These are phyloP conservation scores for Fistulina hepatica DNA, from an alignment of 1,284 basidiomycete genomes.

Conservation along the genomic window DNA sequence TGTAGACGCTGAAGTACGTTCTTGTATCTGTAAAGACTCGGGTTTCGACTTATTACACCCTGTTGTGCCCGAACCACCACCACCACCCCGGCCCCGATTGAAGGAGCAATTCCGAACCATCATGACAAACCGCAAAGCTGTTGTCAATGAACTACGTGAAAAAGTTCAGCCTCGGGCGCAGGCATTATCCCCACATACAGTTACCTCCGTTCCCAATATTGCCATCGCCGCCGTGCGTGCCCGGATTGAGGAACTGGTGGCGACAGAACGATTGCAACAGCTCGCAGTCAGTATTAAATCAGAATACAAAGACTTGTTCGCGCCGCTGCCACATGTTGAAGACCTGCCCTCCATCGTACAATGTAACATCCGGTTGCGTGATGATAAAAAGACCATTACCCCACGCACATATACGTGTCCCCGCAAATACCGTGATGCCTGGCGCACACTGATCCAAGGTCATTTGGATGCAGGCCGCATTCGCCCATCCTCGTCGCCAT, in stretches of 20 bases:
- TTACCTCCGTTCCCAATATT: not conserved
- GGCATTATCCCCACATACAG: not conserved
- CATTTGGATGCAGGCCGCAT: conserved; percentile 24
- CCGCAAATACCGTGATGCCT: conserved; percentile 6
- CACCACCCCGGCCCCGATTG: not conserved
- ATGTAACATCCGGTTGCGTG: conserved; percentile 12
- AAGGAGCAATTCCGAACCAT: not conserved
- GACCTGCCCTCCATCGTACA: conserved; percentile 9
- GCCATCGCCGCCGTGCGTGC: conserved; percentile 6
- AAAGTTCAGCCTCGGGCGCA: not conserved
- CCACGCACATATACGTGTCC: conserved; percentile 4
- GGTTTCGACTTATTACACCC: conserved; percentile 1
- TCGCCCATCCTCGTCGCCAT: conserved; percentile 18
- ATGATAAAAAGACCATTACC: conserved; percentile 1
- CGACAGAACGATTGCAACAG: conserved; percentile 3
- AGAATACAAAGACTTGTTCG: conserved; percentile 11
- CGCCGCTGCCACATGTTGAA: conserved; percentile 10
- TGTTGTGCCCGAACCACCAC: not conserved
- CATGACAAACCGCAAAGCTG: not conserved
- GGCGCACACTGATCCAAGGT: conserved; percentile 8
- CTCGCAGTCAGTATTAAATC: conserved; percentile 5
- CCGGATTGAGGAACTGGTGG: conserved; percentile 8
- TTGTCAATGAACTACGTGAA: not conserved
- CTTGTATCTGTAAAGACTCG: not conserved
- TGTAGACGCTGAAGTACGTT: not conserved